Evolutionary conservation across 148 eudicot species (phyloP).

Genomic region (Pharnaceum exiguum): DNA sequence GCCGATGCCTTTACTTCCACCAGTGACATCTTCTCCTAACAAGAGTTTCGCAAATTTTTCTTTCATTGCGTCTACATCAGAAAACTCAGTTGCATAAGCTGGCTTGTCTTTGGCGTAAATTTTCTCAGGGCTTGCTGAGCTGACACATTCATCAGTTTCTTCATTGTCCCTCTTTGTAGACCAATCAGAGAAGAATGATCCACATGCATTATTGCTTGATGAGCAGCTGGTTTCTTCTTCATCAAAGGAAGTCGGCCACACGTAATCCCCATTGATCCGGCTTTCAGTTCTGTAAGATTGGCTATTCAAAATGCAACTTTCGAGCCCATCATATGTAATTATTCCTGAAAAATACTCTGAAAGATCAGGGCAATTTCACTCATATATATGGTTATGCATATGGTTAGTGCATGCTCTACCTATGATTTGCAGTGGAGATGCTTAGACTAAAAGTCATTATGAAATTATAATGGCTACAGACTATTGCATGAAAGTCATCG

Average conservation of each 20-base stretch:
- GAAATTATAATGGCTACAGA: too few species aligned
- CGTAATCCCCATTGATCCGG: constrained; percentile 44
- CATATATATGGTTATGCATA: background rate
- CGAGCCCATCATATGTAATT: constrained; percentile 81
- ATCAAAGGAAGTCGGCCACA: constrained; percentile 35
- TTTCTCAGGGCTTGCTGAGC: constrained; percentile 41
- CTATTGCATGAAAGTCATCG: too few species aligned
- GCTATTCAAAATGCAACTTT: constrained; percentile 69
- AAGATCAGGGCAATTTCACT: background rate
- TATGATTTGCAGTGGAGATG: too few species aligned
- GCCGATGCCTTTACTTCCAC: constrained; percentile 64
- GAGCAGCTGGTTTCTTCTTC: constrained; percentile 75
- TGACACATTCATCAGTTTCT: constrained; percentile 49
- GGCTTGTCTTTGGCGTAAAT: constrained; percentile 38
- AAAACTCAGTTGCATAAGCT: constrained; percentile 26
- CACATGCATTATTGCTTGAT: constrained; percentile 61
- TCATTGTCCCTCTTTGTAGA: constrained; percentile 42
- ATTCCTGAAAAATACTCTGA: constrained; percentile 43
- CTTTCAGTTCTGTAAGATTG: constrained; percentile 41
- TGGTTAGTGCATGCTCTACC: background rate
- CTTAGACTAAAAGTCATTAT: too few species aligned
- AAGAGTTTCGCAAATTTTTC: constrained; percentile 77
- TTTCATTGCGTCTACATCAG: constrained; percentile 71
- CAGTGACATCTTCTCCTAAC: constrained; percentile 89
- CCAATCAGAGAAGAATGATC: constrained; percentile 62